Conservation (phyloP, 2,329 filamentous ascomycete species). For the Penicillium decumbens region DNA sequence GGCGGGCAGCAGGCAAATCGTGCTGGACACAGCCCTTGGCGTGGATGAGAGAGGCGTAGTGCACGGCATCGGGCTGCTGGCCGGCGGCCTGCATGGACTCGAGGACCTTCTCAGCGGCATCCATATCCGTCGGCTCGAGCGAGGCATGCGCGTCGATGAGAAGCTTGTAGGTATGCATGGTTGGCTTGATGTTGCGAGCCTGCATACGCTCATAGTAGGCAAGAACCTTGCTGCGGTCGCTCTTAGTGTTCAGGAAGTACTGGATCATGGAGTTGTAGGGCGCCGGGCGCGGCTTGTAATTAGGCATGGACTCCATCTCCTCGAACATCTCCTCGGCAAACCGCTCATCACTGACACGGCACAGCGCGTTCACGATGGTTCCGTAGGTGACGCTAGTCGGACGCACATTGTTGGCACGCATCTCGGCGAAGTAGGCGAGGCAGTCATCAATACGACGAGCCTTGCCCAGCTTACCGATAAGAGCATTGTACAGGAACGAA, state of each 20-base stretch:
- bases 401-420: conserved; percentile 86
- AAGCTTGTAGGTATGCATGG: conserved; percentile 95
- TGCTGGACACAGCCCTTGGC: conserved; percentile 91
- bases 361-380: conserved; percentile 95
- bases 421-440: conserved; percentile 95
- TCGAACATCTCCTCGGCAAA: conserved; percentile 97
- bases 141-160: conserved; percentile 93
- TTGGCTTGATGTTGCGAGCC: conserved; percentile 77
- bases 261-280: conserved; percentile 99
- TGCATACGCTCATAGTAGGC: conserved; percentile 95
- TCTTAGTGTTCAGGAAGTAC: conserved; percentile 96
- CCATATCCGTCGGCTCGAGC: conserved; percentile 85
- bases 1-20: conserved; percentile 77
- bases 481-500: conserved; percentile 94
- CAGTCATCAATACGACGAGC: conserved; percentile 97
- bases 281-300: conserved; percentile 95
- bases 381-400: conserved; percentile 97
- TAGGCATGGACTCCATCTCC: conserved; percentile 98
- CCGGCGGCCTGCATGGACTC: conserved; percentile 70
- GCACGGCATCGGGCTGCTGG: conserved; percentile 78
- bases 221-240: conserved; percentile 88
- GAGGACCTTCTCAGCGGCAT: conserved; percentile 77
- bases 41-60: conserved; percentile 93
- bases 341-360: conserved; percentile 94
- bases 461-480: conserved; percentile 97